phyloP scores from a whole-genome alignment of 768 basidiomycete species.

The Strobilomyces dryophilus region DNA sequence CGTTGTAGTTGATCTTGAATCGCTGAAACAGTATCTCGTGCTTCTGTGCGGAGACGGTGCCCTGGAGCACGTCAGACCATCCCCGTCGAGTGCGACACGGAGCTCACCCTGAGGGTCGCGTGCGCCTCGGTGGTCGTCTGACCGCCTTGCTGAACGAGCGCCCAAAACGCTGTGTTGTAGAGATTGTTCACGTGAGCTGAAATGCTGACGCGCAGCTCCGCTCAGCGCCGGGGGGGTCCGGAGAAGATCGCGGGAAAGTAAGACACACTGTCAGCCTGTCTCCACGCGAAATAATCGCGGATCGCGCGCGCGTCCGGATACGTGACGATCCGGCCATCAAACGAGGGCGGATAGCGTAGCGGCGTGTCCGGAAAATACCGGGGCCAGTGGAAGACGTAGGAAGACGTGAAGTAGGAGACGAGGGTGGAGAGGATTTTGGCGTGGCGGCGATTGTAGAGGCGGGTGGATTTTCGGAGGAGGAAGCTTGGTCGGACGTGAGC shows the following conservation, averaged over 20 bases:
- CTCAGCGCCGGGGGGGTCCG: constrained; percentile 4
- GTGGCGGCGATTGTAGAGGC: constrained; percentile 79
- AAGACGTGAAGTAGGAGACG: constrained; percentile 86
- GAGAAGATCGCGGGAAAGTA: background rate
- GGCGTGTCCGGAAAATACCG: constrained; percentile 69
- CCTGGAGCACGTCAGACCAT: constrained; percentile 44
- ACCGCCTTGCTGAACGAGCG: constrained; percentile 80
- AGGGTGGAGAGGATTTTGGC: constrained; percentile 85
- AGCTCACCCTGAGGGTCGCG: constrained; percentile 62
- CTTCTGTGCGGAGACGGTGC: constrained; percentile 85
- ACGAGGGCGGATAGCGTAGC: constrained; percentile 81
- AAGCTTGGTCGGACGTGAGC: constrained; percentile 53
- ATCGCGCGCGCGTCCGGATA: constrained; percentile 74
- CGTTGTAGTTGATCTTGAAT: constrained; percentile 88
- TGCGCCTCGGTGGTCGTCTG: constrained; percentile 80
- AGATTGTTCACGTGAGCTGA: constrained; percentile 97
- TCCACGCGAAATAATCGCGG: constrained; percentile 93
- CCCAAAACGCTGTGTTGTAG: constrained; percentile 96
- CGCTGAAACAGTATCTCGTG: constrained; percentile 83
- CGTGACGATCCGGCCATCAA: constrained; percentile 83
- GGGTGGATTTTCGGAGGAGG: constrained; percentile 69
- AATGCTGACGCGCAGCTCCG: constrained; percentile 17
- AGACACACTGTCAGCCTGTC: constrained; percentile 88
- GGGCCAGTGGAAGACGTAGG: constrained; percentile 85
- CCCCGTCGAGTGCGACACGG: background rate